These are phyloP conservation scores for Zygotorulaspora mrakii DNA, from an alignment of 1,139 yeast genomes.

Conservation along the genomic window DNA sequence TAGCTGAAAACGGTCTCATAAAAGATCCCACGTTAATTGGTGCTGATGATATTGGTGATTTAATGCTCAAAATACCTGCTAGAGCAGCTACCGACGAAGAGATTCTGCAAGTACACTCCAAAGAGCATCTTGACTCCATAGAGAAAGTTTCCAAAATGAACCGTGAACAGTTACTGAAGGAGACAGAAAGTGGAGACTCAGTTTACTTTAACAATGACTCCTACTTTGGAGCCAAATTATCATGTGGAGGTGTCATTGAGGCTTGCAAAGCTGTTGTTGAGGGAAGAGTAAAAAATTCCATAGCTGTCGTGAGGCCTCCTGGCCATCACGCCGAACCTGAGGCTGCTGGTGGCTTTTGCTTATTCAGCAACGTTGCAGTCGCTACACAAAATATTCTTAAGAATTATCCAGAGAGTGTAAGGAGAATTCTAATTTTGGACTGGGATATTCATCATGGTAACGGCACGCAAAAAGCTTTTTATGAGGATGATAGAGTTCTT, in stretches of 20 bases:
- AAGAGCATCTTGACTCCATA: constrained; percentile 71
- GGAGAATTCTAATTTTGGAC: constrained; percentile 79
- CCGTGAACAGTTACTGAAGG: constrained; percentile 70
- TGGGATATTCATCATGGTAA: constrained; percentile 99
- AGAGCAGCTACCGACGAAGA: constrained; percentile 88
- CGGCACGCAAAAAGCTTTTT: constrained; percentile 93
- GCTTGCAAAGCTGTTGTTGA: constrained; percentile 95
- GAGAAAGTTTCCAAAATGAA: constrained; percentile 76
- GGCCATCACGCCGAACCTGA: constrained; percentile 99
- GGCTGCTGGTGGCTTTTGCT: constrained; percentile 93
- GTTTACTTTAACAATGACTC: constrained; percentile 94
- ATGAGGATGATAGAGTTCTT: constrained; percentile 82
- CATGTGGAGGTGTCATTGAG: constrained; percentile 97
- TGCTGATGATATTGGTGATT: constrained; percentile 74
- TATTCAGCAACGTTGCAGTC: constrained; percentile 94
- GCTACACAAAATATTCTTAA: constrained; percentile 86
- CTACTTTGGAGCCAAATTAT: constrained; percentile 75
- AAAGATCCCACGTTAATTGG: constrained; percentile 80
- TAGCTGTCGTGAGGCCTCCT: constrained; percentile 97
- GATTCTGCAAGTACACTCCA: constrained; percentile 79
- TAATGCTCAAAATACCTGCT: constrained; percentile 82
- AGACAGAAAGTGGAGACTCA: constrained; percentile 90
- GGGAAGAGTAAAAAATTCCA: constrained; percentile 82
- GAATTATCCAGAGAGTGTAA: constrained; percentile 81
- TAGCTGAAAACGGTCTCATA: constrained; percentile 91